phyloP scores from a whole-genome alignment of 2,329 filamentous ascomycete genomes.

The Hymenoscyphus repandus region DNA sequence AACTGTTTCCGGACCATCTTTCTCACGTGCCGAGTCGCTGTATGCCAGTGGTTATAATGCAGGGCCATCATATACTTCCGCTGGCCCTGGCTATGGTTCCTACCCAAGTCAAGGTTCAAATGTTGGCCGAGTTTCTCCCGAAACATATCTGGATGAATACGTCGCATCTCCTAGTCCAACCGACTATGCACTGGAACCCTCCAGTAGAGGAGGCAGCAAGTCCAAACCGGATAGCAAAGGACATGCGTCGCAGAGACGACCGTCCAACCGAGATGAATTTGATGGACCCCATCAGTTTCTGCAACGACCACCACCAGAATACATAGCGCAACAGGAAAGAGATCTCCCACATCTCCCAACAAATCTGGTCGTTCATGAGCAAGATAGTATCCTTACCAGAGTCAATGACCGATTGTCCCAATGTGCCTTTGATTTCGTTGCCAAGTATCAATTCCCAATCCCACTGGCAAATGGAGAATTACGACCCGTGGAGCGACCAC shows the following conservation, averaged over 20 bases:
- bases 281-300: slow-evolving; percentile 82
- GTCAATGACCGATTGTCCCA: slow-evolving; percentile 82
- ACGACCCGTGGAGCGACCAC: slow-evolving; percentile 67
- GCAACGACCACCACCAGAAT: slow-evolving; percentile 64
- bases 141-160: slow-evolving; percentile 34
- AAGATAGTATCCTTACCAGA: slow-evolving; percentile 72
- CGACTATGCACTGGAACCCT: slow-evolving; percentile 55
- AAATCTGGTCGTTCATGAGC: slow-evolving; percentile 76
- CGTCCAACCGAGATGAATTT: slow-evolving; percentile 83
- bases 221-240: slow-evolving; percentile 43
- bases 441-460: slow-evolving; percentile 86
- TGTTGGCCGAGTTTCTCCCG: slow-evolving; percentile 31
- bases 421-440: slow-evolving; percentile 85
- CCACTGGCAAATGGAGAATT: slow-evolving; percentile 68
- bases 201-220: slow-evolving; percentile 38
- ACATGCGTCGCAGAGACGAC: slow-evolving; percentile 53
- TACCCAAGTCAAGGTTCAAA: slow-evolving; percentile 26
- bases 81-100: slow-evolving; percentile 27
- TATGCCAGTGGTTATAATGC: slow-evolving; percentile 29
- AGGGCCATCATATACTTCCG: slow-evolving; percentile 24
- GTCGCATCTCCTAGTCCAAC: slow-evolving; percentile 53
- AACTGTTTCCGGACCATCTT: slow-evolving; percentile 16
- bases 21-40: slow-evolving; percentile 25
- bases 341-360: slow-evolving; percentile 78
- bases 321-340: slow-evolving; percentile 70